phyloP scores from a whole-genome alignment of 495 filamentous ascomycete genomes.

The Neohortaea acidophila region DNA sequence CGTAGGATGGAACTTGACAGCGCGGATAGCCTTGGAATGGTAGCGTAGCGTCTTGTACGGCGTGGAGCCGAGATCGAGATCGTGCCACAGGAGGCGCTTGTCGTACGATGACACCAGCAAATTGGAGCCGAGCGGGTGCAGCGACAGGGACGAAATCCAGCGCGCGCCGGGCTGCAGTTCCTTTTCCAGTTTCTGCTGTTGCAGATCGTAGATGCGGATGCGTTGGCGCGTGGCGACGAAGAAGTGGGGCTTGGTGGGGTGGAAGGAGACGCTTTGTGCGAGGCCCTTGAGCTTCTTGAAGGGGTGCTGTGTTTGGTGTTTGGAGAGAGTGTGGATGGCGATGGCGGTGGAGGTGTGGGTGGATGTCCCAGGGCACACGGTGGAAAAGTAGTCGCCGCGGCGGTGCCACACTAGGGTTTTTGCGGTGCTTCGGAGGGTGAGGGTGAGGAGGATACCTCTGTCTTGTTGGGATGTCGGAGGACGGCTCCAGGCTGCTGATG shows the following conservation, averaged over 20 bases:
- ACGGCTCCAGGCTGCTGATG: slow-evolving; percentile 65
- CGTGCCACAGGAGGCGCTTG: slow-evolving; percentile 87
- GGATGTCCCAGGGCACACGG: slow-evolving; percentile 68
- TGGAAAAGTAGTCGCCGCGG: slow-evolving; percentile 85
- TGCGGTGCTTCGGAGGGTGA: slow-evolving; percentile 43
- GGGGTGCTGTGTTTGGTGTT: slow-evolving; percentile 84
- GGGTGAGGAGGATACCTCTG: slow-evolving; percentile 60
- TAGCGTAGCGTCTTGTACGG: slow-evolving; percentile 95
- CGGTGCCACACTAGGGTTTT: slow-evolving; percentile 94
- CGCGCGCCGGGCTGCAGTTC: slow-evolving; percentile 81
- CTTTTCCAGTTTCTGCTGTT: slow-evolving; percentile 75
- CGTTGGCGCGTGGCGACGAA: slow-evolving; percentile 90
- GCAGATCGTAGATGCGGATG: slow-evolving; percentile 82
- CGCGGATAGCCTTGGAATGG: slow-evolving; percentile 76
- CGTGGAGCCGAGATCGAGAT: slow-evolving; percentile 74
- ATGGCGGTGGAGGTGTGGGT: slow-evolving; percentile 72
- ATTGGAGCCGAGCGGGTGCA: slow-evolving; percentile 88
- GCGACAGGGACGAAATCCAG: slow-evolving; percentile 87
- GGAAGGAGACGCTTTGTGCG: slow-evolving; percentile 82
- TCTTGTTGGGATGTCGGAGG: slow-evolving; percentile 59
- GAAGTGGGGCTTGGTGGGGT: slow-evolving; percentile 80
- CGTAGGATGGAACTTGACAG: slow-evolving; percentile 63
- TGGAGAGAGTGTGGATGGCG: slow-evolving; percentile 85
- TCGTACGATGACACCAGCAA: slow-evolving; percentile 89
- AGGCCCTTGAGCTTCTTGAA: slow-evolving; percentile 76